Evolutionary conservation across 225 moss, liverwort and hornwort species (phyloP).

Genomic region (Pleurozium schreberi): DNA sequence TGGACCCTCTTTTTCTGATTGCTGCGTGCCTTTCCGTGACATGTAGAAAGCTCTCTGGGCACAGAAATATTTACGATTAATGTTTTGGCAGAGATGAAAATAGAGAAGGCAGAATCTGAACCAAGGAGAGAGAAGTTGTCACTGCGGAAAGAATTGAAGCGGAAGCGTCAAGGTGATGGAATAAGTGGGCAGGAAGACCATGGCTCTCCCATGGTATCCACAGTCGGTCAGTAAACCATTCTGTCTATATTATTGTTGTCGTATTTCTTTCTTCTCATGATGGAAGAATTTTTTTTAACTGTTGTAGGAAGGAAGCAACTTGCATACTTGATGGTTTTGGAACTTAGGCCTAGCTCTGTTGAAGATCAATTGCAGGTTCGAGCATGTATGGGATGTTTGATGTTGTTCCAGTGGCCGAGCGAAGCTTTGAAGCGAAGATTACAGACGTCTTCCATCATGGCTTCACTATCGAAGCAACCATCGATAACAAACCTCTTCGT

Average conservation of each 20-base stretch:
- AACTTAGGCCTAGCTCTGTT: conserved; percentile 9
- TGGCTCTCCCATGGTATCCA: conserved; percentile 26
- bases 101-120: conserved; percentile 61
- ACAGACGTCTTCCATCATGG: conserved; percentile 93
- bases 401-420: conserved; percentile 48
- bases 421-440: conserved; percentile 71
- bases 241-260: background rate
- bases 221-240: conserved; percentile 42
- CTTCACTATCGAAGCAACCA: conserved; percentile 82
- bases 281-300: background rate
- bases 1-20: background rate
- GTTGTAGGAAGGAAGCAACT: background rate
- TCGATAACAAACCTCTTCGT: conserved; percentile 71
- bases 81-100: conserved; percentile 62
- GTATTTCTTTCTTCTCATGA: background rate
- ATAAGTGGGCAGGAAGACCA: conserved; percentile 34
- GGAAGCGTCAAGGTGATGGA: conserved; percentile 83
- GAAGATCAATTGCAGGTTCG: conserved; percentile 36
- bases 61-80: background rate
- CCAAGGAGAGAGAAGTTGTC: conserved; percentile 86
- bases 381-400: conserved; percentile 62
- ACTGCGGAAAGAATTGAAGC: conserved; percentile 85
- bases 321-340: background rate
- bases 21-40: background rate
- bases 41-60: background rate